These are phyloP conservation scores for Quercus phellos DNA, from an alignment of 331 rosid genomes.

Conservation along the genomic window DNA sequence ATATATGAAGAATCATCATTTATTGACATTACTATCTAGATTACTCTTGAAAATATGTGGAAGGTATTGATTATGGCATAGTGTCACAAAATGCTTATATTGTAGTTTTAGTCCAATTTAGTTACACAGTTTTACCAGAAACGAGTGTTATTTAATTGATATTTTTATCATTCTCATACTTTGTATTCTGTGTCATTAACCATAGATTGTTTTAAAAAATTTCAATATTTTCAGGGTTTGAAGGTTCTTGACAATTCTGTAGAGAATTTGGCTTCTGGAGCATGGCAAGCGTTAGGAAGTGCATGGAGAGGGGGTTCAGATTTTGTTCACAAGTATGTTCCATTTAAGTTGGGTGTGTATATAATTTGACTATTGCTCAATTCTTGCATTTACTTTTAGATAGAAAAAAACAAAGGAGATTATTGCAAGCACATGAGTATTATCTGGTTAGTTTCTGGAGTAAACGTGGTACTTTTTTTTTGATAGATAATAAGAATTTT, in stretches of 20 bases:
- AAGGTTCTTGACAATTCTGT: conserved; percentile 85
- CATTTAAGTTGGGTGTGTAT: not conserved
- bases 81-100: not conserved
- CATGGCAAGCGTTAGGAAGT: conserved; percentile 87
- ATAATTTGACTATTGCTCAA: not conserved
- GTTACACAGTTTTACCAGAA: not conserved
- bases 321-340: conserved; percentile 67
- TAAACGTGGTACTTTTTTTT: not conserved
- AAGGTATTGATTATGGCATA: not conserved
- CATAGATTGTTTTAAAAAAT: not conserved
- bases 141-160: not conserved
- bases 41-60: not conserved
- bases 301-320: conserved; percentile 80
- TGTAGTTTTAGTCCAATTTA: not conserved
- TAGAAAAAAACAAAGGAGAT: not conserved
- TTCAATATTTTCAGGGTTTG: conserved; percentile 51
- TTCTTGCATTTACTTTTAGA: not conserved
- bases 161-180: not conserved
- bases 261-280: conserved; percentile 94
- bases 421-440: not conserved
- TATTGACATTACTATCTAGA: not conserved
- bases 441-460: conserved; percentile 1
- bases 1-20: not conserved
- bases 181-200: not conserved
- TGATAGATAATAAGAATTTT: too few relatives aligned